Base-by-base conservation (phyloP, 768 basidiomycete genomes). In the Lactarius tabidus region DNA sequence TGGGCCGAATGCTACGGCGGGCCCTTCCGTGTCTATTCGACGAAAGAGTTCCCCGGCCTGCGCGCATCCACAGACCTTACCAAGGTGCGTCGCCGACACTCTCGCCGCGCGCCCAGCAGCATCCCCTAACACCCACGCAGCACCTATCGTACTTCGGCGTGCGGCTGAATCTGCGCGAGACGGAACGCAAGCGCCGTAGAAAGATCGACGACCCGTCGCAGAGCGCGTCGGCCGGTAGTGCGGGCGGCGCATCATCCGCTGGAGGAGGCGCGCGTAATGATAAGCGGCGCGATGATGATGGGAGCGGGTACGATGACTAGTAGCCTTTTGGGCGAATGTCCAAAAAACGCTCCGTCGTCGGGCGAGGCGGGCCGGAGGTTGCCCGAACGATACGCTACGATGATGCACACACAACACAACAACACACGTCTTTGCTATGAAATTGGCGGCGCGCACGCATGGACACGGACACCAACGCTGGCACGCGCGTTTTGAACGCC, bases 21-120 rank as follows among this genome's bases (percentile, higher is more conserved):
- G 0, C 67, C 77, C 2, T 89, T 90, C 72, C 82, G 80, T 28
- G 82, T 90, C 0, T 89, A 85, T 70, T 86, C 86, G 12, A 88
- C 88, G 0, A 89, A 89, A 70, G 84, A 87, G 63, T 89, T 89
- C 67, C 87, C 88, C 4, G 85, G 88, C 3, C 74, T 90, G 18
- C 81, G 81, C 52, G 81, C 85, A 6, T 88, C 87, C 2, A 89
- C 87, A 0, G 83, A 84, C 36, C 76, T 89, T 41, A 89, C 87
- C 9, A 88, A 86, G 80, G 88, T 86, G 28, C 28, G 52, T 57
- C 23, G 14, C 14, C 14, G 48, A 3, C 12, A 7, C 48, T 6
- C 2, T 17, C 7, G 15, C n/a, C 7, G 15, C 45, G 15, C 17
- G n/a, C n/a, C n/a, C n/a, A n/a, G n/a, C n/a, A n/a, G n/a, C 17